These are phyloP conservation scores for Dipsacomyces acuminosporus DNA, from an alignment of 371 early-diverging fungal genomes.

Conservation along the genomic window DNA sequence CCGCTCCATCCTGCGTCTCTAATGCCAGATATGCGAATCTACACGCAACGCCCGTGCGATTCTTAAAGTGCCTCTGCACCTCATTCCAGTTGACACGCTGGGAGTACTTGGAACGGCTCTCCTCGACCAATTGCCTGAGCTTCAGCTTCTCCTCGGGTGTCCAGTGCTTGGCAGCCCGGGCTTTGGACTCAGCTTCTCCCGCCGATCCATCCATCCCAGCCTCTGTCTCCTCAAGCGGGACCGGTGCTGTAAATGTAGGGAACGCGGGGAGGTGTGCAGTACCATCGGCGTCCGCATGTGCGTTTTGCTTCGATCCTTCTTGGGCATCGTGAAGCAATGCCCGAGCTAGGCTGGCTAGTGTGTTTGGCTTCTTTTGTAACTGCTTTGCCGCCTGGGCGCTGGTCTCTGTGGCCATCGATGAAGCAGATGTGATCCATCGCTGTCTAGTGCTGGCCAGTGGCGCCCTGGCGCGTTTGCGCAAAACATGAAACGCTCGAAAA, in stretches of 20 bases:
- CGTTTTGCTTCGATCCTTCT: not conserved
- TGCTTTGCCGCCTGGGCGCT: too few species aligned
- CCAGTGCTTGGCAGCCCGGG: not conserved
- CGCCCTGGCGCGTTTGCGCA: too few species aligned
- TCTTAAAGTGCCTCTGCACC: slow-evolving; percentile 3
- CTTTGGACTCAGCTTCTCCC: too few species aligned
- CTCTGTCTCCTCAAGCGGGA: not conserved
- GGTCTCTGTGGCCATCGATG: too few species aligned
- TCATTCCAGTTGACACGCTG: not conserved
- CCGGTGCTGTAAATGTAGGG: not conserved
- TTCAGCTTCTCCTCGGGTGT: slow-evolving; percentile 3
- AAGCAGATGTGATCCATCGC: too few species aligned
- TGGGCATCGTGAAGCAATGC: not conserved
- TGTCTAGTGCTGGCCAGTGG: too few species aligned
- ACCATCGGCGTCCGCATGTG: too few species aligned
- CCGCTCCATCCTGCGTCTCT: not conserved
- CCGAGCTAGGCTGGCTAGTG: slow-evolving; percentile 1
- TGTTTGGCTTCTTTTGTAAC: not conserved
- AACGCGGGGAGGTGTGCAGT: not conserved
- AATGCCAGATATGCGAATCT: not conserved
- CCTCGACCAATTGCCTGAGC: not conserved
- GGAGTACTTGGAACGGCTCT: not conserved
- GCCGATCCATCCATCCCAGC: too few species aligned
- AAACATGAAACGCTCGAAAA: too few species aligned
- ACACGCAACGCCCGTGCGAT: slow-evolving; percentile 1